These are phyloP conservation scores for Syzygium syzygioides DNA, from an alignment of 441 rosid species.

Conservation along the genomic window DNA sequence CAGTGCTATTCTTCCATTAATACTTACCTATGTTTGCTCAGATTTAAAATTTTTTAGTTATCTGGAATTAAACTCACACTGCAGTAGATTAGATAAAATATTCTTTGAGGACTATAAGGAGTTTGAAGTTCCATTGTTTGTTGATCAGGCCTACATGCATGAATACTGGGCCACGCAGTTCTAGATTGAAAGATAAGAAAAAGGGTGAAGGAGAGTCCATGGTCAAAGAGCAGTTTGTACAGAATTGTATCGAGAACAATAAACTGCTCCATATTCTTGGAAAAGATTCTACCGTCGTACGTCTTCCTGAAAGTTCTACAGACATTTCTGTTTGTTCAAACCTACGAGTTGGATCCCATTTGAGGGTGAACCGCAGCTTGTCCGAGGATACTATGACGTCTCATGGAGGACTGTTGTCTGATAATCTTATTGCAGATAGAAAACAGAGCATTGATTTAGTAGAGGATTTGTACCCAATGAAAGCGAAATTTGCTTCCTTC, in stretches of 20 bases:
- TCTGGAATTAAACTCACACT: background rate
- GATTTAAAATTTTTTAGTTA: background rate
- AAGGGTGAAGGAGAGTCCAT: conserved; percentile 85
- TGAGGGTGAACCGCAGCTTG: conserved; percentile 32
- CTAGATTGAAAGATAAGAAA: conserved; percentile 86
- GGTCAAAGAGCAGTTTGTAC: conserved; percentile 76
- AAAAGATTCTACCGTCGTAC: conserved; percentile 67
- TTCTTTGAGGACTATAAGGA: background rate
- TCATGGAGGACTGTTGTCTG: conserved; percentile 29
- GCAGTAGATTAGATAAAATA: background rate
- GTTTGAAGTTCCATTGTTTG: background rate
- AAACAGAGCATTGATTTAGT: conserved; percentile 26
- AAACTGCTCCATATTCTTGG: conserved; percentile 72
- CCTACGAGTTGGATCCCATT: conserved; percentile 62
- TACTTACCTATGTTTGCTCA: background rate
- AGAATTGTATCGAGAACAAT: conserved; percentile 59
- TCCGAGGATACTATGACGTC: conserved; percentile 33
- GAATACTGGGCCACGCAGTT: conserved; percentile 76
- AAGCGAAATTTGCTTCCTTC: conserved; percentile 54
- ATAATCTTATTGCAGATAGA: conserved; percentile 24
- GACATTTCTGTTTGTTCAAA: conserved; percentile 69
- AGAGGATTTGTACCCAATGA: conserved; percentile 40
- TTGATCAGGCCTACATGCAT: conserved; percentile 56
- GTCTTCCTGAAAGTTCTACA: conserved; percentile 76
- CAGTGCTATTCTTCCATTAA: background rate